Conservation (phyloP, 2,329 filamentous ascomycete genomes). For the Pyrenophora graminea region DNA sequence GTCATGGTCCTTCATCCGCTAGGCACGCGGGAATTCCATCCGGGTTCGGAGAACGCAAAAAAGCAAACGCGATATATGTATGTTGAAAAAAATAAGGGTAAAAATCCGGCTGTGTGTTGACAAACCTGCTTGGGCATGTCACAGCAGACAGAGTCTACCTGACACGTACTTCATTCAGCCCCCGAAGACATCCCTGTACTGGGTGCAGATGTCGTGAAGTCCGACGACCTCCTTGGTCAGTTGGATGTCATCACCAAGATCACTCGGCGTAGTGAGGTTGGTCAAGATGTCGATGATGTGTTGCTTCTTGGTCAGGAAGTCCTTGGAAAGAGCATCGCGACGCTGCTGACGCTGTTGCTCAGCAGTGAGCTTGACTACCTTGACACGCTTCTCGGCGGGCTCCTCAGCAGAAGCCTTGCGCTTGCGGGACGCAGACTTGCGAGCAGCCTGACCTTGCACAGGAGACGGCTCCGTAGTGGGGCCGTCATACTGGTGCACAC, state of each 20-base stretch:
- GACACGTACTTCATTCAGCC: conserved; percentile 35
- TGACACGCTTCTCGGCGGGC: conserved; percentile 40
- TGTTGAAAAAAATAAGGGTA: conserved; percentile 23
- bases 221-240: conserved; percentile 41
- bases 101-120: conserved; percentile 25
- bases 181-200: conserved; percentile 38
- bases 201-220: conserved; percentile 42
- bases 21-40: conserved; percentile 29
- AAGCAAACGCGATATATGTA: conserved; percentile 29
- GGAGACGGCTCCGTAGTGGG: conserved; percentile 39
- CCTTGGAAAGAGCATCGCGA: conserved; percentile 36
- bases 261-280: conserved; percentile 40
- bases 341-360: conserved; percentile 42
- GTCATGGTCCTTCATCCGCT: conserved; percentile 29
- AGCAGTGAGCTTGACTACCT: conserved; percentile 35
- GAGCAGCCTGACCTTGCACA: conserved; percentile 28
- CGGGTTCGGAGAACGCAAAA: conserved; percentile 27
- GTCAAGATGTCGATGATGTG: conserved; percentile 39
- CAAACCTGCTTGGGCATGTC: conserved; percentile 36
- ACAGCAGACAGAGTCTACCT: conserved; percentile 24
- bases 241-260: conserved; percentile 41
- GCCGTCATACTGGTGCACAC: conserved; percentile 71
- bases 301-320: conserved; percentile 43
- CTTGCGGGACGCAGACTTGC: conserved; percentile 40
- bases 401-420: conserved; percentile 42